These are phyloP conservation scores for Chaetomium strumarium DNA, from an alignment of 2,329 filamentous ascomycete species.

Conservation along the genomic window DNA sequence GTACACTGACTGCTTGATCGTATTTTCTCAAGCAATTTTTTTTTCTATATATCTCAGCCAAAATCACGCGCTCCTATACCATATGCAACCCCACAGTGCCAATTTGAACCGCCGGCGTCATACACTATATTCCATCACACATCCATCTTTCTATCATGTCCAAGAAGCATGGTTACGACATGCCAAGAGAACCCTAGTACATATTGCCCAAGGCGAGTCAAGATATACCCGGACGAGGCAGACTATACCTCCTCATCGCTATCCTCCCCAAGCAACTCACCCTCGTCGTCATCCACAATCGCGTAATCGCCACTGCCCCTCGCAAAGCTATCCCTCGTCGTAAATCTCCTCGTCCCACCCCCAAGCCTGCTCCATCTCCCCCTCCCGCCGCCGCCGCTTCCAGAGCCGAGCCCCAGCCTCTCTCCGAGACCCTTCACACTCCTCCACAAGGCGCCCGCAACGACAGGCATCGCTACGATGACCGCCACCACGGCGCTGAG, in stretches of 20 bases:
- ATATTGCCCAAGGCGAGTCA: too few species aligned
- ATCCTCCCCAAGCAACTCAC: constrained; percentile 87
- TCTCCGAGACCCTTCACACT: constrained; percentile 48
- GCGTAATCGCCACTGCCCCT: constrained; percentile 82
- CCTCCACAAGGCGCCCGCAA: constrained; percentile 69
- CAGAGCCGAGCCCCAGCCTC: constrained; percentile 31
- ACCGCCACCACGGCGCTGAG: constrained; percentile 60
- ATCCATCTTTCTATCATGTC: too few species aligned
- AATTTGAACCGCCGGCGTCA: too few species aligned
- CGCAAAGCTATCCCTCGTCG: constrained; percentile 83
- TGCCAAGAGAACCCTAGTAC: too few species aligned
- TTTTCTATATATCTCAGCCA: too few species aligned
- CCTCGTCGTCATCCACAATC: constrained; percentile 86
- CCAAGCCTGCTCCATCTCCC: constrained; percentile 47
- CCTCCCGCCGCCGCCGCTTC: constrained; percentile 34
- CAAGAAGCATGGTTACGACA: too few species aligned
- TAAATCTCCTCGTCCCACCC: constrained; percentile 63
- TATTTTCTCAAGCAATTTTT: too few species aligned
- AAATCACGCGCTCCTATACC: too few species aligned
- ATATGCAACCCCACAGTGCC: too few species aligned
- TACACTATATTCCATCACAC: too few species aligned
- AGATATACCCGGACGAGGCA: not conserved
- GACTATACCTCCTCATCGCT: constrained; percentile 78
- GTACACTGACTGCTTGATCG: not conserved
- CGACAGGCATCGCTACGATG: constrained; percentile 59